Conservation (phyloP, 306 rosid species). For the Malus asiatica region DNA sequence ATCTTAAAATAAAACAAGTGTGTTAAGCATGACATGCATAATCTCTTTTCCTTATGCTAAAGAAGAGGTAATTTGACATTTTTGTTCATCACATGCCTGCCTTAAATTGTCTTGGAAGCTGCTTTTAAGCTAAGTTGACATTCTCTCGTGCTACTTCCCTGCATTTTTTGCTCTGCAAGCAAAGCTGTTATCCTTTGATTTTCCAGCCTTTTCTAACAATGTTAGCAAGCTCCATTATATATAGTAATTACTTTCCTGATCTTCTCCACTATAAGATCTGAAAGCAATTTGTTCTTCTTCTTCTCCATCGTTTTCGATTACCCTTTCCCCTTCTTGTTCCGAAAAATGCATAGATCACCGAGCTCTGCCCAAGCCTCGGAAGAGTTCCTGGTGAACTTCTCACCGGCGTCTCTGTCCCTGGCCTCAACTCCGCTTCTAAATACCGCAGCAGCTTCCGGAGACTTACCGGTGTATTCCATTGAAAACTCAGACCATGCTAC, state of each 20-base stretch:
- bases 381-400: constrained; percentile 28
- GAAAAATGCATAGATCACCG: constrained; percentile 31
- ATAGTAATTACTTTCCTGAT: neutral
- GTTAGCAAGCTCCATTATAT: neutral
- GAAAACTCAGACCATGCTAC: constrained; percentile 13
- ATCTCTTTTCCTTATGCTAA: neutral
- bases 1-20: neutral
- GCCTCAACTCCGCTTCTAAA: constrained; percentile 22
- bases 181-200: constrained; percentile 3
- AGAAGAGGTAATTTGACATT: constrained; percentile 2
- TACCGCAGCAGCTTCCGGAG: constrained; percentile 20
- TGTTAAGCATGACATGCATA: neutral
- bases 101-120: constrained; percentile 8
- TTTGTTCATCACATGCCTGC: constrained; percentile 10
- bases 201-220: constrained; percentile 11
- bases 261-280: neutral
- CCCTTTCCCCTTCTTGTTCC: neutral
- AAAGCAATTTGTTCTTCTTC: neutral
- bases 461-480: constrained; percentile 36
- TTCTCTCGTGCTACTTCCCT: neutral
- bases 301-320: neutral
- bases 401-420: neutral
- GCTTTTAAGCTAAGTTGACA: neutral
- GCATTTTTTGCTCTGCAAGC: constrained; percentile 21
- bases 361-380: constrained; percentile 32